Percentiles rank a stretch among this genome's conserved stretches.
Conservation (phyloP, 2,329 filamentous ascomycete species). For the Coleophoma cylindrospora region DNA sequence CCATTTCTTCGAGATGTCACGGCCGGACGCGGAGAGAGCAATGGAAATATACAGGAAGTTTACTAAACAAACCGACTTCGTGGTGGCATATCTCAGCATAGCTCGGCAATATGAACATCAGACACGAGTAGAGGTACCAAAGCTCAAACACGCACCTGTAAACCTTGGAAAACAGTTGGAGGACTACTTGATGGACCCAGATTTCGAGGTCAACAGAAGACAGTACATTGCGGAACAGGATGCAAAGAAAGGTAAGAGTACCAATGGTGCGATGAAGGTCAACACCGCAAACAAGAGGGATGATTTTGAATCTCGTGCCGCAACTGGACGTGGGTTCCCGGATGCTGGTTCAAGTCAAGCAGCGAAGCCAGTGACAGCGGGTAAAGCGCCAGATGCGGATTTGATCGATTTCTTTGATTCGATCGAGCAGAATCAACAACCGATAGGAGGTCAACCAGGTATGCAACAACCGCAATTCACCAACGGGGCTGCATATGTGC, state of each 20-base stretch:
- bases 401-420: constrained; percentile 94
- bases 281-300: constrained; percentile 34
- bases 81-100: constrained; percentile 83
- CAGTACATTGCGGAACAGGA: constrained; percentile 90
- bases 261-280: constrained; percentile 34
- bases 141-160: constrained; percentile 93
- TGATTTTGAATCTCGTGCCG: constrained; percentile 21
- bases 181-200: constrained; percentile 89
- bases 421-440: constrained; percentile 82
- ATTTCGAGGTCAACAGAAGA: constrained; percentile 88
- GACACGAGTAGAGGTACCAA: constrained; percentile 89
- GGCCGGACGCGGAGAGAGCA: constrained; percentile 85
- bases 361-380: constrained; percentile 38
- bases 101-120: constrained; percentile 89
- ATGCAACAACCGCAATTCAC: constrained; percentile 30
- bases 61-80: constrained; percentile 84
- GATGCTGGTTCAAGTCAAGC: constrained; percentile 21
- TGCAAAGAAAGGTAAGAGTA: constrained; percentile 45
- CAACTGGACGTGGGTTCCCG: constrained; percentile 21
- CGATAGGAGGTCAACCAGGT: constrained; percentile 47
- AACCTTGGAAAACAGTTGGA: constrained; percentile 85
- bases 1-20: constrained; percentile 98
- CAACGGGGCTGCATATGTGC: constrained; percentile 21
- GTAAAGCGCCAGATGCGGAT: constrained; percentile 66
- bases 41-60: constrained; percentile 91